phyloP scores from a whole-genome alignment of 2,329 filamentous ascomycete species.

The Tricladium varicosporioides region DNA sequence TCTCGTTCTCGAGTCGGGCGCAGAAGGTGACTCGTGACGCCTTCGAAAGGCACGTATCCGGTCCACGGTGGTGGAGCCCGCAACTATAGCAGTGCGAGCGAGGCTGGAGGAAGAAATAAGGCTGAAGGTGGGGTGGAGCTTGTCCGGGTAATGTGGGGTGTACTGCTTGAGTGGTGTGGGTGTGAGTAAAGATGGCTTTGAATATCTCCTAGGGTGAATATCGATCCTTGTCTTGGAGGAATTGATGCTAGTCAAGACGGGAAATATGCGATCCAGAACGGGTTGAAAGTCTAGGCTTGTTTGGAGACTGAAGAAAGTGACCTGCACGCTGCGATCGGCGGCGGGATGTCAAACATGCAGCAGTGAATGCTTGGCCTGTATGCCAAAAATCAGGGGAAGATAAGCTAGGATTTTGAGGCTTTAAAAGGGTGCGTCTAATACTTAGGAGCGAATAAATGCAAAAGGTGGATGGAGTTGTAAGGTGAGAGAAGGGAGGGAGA shows the following conservation, averaged over 20 bases:
- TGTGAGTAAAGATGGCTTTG: background rate
- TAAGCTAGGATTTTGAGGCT: background rate
- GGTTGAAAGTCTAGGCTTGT: background rate
- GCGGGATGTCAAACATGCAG: background rate
- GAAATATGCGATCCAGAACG: background rate
- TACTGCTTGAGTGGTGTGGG: background rate
- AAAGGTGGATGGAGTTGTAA: constrained; percentile 1
- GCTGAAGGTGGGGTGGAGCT: constrained; percentile 8
- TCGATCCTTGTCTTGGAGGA: background rate
- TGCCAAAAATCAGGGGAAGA: background rate
- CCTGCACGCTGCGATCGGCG: background rate
- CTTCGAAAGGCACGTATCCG: constrained; percentile 32
- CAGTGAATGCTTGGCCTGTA: background rate
- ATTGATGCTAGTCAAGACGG: background rate
- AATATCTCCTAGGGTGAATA: background rate
- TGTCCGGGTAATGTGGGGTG: constrained; percentile 2
- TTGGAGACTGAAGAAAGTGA: background rate
- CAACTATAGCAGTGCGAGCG: constrained; percentile 15
- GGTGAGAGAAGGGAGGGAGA: background rate
- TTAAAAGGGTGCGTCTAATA: background rate
- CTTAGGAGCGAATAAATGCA: constrained; percentile 3
- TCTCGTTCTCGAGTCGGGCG: constrained; percentile 11
- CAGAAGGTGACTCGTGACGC: constrained; percentile 27
- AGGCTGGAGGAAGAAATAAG: background rate
- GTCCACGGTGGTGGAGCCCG: constrained; percentile 25